Evolutionary conservation across 75 land plant genomes (phyloP).

Genomic region (Sequoiadendron giganteum): DNA sequence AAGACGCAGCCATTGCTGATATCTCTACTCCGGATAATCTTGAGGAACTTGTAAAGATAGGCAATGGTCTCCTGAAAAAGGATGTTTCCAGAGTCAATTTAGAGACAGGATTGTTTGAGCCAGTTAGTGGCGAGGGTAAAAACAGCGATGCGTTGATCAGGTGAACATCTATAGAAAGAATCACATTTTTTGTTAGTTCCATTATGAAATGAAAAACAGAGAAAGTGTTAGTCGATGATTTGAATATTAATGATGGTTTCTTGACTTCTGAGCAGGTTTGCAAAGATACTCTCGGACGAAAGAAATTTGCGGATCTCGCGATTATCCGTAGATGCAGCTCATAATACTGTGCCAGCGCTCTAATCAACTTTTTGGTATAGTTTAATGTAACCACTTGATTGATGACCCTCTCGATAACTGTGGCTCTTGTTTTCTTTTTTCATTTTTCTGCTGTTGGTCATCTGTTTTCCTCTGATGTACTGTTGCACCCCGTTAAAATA

Average conservation of each 20-base stretch:
- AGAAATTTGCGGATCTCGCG: not conserved
- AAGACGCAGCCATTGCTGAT: not conserved
- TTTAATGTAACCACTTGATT: no score
- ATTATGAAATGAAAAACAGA: not conserved
- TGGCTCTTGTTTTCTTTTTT: no score
- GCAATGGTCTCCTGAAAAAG: not conserved
- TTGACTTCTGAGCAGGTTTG: not conserved
- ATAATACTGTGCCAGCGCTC: no score
- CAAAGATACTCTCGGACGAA: not conserved
- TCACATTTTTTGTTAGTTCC: not conserved
- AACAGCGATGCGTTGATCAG: conserved; percentile 9
- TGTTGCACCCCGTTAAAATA: no score
- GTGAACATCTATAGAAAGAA: not conserved
- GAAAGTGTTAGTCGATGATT: not conserved
- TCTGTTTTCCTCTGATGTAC: no score
- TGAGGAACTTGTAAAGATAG: conserved; percentile 7
- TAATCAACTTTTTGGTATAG: no score
- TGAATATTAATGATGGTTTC: not conserved
- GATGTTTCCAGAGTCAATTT: conserved; percentile 3
- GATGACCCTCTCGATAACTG: no score
- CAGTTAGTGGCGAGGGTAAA: not conserved
- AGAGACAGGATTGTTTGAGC: conserved; percentile 11
- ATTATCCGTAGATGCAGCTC: no score
- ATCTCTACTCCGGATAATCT: conserved; percentile 14
- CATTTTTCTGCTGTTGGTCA: no score